phyloP scores from a whole-genome alignment of 108 stramenopile genomes.

The Cylindrotheca closterium region DNA sequence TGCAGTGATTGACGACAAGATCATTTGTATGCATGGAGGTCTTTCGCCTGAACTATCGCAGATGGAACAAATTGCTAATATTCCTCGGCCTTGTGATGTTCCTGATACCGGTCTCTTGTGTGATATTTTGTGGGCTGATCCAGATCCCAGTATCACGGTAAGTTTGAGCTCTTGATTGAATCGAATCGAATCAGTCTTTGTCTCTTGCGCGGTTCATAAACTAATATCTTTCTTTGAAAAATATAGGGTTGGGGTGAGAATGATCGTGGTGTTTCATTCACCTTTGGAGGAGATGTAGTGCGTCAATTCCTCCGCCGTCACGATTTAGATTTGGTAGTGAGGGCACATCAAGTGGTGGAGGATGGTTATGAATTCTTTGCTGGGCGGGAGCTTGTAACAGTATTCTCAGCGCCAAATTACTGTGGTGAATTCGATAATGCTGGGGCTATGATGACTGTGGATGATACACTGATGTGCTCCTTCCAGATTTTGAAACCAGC shows the following conservation, averaged over 20 bases:
- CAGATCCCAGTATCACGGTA: constrained; percentile 93
- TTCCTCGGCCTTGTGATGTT: constrained; percentile 96
- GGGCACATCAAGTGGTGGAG: constrained; percentile 99
- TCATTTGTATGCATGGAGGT: constrained; percentile 99
- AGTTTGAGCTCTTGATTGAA: constrained; percentile 42
- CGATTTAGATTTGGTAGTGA: constrained; percentile 97
- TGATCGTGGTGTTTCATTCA: constrained; percentile 99
- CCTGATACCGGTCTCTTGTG: constrained; percentile 98
- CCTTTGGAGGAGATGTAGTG: constrained; percentile 99
- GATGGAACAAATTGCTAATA: constrained; percentile 97
- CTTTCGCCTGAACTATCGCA: constrained; percentile 93
- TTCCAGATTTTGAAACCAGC: constrained; percentile 95
- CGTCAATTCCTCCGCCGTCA: constrained; percentile 96
- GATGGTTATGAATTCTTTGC: constrained; percentile 99
- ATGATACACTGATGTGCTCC: constrained; percentile 95
- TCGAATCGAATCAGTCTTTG: too few relatives aligned
- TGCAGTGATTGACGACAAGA: constrained; percentile 99
- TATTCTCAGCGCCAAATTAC: constrained; percentile 97
- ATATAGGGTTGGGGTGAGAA: constrained; percentile 98
- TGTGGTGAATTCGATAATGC: constrained; percentile 99
- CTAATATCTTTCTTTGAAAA: too few relatives aligned
- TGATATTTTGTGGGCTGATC: constrained; percentile 99
- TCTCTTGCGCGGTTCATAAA: too few relatives aligned
- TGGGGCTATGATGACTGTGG: constrained; percentile 97
- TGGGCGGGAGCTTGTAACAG: constrained; percentile 95